Evolutionary conservation across 805 yeast species (phyloP).

Genomic region (Lipomyces sp.): DNA sequence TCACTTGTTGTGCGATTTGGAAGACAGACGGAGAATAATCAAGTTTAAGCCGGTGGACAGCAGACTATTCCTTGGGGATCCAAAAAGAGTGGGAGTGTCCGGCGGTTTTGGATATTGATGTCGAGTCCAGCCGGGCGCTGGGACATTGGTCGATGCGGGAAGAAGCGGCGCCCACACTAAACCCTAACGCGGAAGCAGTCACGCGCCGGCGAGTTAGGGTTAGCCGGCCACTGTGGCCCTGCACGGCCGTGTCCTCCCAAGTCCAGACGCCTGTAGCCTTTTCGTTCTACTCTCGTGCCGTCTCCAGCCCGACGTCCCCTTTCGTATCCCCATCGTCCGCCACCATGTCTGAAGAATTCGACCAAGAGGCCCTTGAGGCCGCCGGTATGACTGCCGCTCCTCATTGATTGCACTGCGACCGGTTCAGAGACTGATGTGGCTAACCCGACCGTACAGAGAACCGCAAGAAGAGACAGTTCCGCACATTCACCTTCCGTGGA

Average conservation of each 20-base stretch:
- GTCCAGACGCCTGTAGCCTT: neutral
- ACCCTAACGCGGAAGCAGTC: no score
- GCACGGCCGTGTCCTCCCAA: no score
- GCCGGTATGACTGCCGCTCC: slow-evolving; percentile 20
- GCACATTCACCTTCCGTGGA: slow-evolving; percentile 98
- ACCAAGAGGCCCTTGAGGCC: slow-evolving; percentile 28
- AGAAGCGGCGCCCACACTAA: no score
- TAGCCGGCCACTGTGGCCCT: no score
- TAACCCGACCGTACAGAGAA: slow-evolving; percentile 34
- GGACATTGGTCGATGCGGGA: no score
- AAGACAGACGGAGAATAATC: slow-evolving; percentile 56
- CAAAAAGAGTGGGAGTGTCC: slow-evolving; percentile 21
- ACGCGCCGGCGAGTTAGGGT: no score
- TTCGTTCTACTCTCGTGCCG: neutral
- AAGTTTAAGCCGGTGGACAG: slow-evolving; percentile 63
- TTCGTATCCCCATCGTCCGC: neutral
- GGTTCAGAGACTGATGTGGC: neutral
- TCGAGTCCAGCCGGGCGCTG: no score
- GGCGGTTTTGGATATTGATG: no score
- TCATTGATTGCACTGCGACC: neutral
- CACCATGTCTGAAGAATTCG: slow-evolving; percentile 30
- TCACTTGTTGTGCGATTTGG: slow-evolving; percentile 5
- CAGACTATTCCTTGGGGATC: slow-evolving; percentile 74
- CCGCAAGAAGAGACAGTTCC: slow-evolving; percentile 74
- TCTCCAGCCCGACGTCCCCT: neutral